Evolutionary conservation across 306 rosid species (phyloP).

Genomic region (Glycyrrhiza uralensis): DNA sequence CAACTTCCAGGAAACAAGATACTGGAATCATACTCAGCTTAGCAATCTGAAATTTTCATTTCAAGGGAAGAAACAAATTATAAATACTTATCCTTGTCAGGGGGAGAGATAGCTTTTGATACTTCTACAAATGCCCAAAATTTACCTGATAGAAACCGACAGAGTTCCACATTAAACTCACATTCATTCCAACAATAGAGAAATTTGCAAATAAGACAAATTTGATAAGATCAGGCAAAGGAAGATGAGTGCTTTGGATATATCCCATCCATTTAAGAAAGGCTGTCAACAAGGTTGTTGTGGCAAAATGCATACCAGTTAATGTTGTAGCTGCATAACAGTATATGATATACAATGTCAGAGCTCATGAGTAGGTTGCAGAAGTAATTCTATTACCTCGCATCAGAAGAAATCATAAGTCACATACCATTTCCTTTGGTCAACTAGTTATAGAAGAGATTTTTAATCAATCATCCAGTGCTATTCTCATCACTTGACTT

Average conservation of each 20-base stretch:
- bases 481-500: neutral
- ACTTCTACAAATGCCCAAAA: neutral
- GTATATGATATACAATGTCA: constrained; percentile 26
- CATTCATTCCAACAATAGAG: constrained; percentile 85
- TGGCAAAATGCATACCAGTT: constrained; percentile 77
- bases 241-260: constrained; percentile 64
- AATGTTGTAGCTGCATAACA: constrained; percentile 71
- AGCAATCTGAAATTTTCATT: constrained; percentile 57
- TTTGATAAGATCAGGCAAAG: constrained; percentile 60
- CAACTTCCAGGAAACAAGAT: constrained; percentile 71
- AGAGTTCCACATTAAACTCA: constrained; percentile 89
- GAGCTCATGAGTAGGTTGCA: neutral
- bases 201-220: constrained; percentile 74
- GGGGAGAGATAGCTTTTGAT: neutral
- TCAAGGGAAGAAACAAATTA: neutral
- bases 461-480: neutral
- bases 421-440: neutral
- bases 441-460: constrained; percentile 3
- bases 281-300: constrained; percentile 60
- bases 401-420: neutral
- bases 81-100: neutral
- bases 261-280: constrained; percentile 63
- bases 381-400: neutral
- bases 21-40: constrained; percentile 90
- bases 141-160: constrained; percentile 85